Conservation (phyloP, 768 basidiomycete species). For the Lyophyllum decastes region DNA sequence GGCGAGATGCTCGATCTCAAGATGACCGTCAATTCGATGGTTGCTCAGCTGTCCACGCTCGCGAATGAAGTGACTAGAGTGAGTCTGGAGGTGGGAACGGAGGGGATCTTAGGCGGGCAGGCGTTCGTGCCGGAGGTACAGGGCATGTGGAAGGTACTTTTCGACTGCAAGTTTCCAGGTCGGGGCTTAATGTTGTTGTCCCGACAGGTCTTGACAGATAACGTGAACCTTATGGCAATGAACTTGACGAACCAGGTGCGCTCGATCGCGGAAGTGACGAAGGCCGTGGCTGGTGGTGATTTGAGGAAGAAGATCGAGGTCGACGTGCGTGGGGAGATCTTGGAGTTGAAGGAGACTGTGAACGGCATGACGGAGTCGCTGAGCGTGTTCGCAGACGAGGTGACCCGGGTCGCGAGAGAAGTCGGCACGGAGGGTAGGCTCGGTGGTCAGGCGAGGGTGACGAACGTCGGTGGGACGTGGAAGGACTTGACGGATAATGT, state of each 20-base stretch:
- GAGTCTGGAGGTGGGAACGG: constrained; percentile 87
- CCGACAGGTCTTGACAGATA: constrained; percentile 62
- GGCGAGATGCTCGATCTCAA: constrained; percentile 93
- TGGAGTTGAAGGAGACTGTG: constrained; percentile 88
- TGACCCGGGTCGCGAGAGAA: constrained; percentile 85
- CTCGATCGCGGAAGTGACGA: constrained; percentile 85
- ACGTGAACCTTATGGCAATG: constrained; percentile 89
- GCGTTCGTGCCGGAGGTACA: constrained; percentile 90
- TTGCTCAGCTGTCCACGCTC: constrained; percentile 72
- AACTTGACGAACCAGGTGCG: constrained; percentile 92
- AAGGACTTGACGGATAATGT: constrained; percentile 96
- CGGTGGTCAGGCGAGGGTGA: constrained; percentile 93
- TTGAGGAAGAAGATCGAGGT: constrained; percentile 92
- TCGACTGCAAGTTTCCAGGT: neutral
- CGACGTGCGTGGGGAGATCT: constrained; percentile 90
- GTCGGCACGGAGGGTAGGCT: constrained; percentile 96
- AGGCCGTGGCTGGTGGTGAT: constrained; percentile 92
- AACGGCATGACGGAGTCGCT: constrained; percentile 93
- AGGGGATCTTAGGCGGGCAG: constrained; percentile 93
- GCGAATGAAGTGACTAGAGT: constrained; percentile 90
- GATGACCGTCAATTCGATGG: constrained; percentile 88
- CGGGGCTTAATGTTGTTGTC: neutral
- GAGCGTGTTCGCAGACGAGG: constrained; percentile 84
- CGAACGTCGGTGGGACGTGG: constrained; percentile 96
- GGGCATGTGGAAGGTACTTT: constrained; percentile 83